These are phyloP conservation scores for Beauveria pseudobassiana DNA, from an alignment of 2,329 filamentous ascomycete genomes.

Conservation along the genomic window DNA sequence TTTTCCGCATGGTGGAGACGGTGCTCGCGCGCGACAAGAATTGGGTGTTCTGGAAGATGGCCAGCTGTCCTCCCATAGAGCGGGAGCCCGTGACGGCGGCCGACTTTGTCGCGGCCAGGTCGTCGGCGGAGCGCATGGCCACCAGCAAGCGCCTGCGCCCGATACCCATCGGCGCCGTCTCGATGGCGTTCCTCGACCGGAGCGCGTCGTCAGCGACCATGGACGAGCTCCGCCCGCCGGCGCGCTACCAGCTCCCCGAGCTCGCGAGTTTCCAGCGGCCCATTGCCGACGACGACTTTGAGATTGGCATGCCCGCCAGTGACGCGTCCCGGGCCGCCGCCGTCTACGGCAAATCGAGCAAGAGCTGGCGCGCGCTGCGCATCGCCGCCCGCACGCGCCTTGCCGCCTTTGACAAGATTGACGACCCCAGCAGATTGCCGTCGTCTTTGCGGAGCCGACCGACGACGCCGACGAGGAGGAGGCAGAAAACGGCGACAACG, in stretches of 20 bases:
- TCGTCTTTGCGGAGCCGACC: conserved; percentile 45
- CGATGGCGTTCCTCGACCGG: conserved; percentile 65
- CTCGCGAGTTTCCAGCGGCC: conserved; percentile 63
- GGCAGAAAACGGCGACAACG: conserved; percentile 25
- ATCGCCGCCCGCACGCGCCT: conserved; percentile 69
- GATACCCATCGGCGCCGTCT: conserved; percentile 62
- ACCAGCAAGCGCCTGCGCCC: conserved; percentile 63
- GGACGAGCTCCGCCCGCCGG: conserved; percentile 58
- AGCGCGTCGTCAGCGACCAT: conserved; percentile 45
- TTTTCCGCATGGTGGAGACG: conserved; percentile 93
- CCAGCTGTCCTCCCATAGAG: conserved; percentile 84
- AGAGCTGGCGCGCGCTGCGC: conserved; percentile 82
- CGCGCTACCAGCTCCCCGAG: conserved; percentile 61
- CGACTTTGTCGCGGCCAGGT: conserved; percentile 63
- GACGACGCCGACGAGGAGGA: conserved; percentile 29
- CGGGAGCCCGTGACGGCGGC: conserved; percentile 61
- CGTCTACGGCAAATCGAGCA: conserved; percentile 71
- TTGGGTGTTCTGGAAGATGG: conserved; percentile 97
- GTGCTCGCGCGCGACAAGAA: conserved; percentile 95
- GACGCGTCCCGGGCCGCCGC: conserved; percentile 47
- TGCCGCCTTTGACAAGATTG: conserved; percentile 76
- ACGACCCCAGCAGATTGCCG: conserved; percentile 64
- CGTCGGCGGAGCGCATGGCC: conserved; percentile 56
- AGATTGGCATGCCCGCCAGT: conserved; percentile 73
- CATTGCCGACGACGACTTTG: conserved; percentile 74